Conservation (phyloP, 768 basidiomycete species). For the Leucocoprinus sp. region DNA sequence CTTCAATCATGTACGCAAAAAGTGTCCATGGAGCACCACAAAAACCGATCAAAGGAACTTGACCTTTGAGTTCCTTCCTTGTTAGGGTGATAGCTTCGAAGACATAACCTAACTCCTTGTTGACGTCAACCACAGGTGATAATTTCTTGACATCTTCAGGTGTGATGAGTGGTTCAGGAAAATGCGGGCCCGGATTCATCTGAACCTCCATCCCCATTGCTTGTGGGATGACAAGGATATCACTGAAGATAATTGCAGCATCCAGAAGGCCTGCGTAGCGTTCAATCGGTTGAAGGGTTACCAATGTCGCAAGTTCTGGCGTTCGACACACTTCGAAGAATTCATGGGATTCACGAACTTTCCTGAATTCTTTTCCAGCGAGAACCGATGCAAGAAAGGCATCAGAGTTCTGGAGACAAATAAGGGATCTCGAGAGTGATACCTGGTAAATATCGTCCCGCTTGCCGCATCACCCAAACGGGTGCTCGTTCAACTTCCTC, state of each 20-base stretch:
- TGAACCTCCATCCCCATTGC: constrained; percentile 94
- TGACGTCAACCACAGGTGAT: constrained; percentile 57
- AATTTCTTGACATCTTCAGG: constrained; percentile 69
- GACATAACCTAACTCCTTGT: constrained; percentile 82
- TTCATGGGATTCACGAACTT: constrained; percentile 75
- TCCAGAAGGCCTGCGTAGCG: constrained; percentile 83
- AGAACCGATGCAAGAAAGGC: no score
- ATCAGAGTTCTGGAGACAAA: constrained; percentile 1
- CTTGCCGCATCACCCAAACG: constrained; percentile 99
- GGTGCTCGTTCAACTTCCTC: constrained; percentile 86
- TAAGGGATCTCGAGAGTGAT: constrained; percentile 16
- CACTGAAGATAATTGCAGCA: constrained; percentile 96
- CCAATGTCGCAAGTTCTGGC: constrained; percentile 78
- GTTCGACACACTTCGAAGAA: constrained; percentile 96
- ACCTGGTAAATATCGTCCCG: constrained; percentile 93
- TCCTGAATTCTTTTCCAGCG: constrained; percentile 88
- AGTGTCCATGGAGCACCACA: constrained; percentile 98
- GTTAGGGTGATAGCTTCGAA: constrained; percentile 88
- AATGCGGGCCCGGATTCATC: constrained; percentile 89
- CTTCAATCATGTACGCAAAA: constrained; percentile 97
- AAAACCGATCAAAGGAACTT: constrained; percentile 95
- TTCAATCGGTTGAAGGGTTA: constrained; percentile 91
- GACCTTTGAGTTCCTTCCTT: constrained; percentile 69
- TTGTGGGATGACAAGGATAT: constrained; percentile 96
- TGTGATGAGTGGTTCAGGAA: constrained; percentile 76